Percentiles rank a stretch among this genome's conserved stretches.
Conservation (phyloP, 192 early-diverging fungal genomes). For the Coemansia javaensis region DNA sequence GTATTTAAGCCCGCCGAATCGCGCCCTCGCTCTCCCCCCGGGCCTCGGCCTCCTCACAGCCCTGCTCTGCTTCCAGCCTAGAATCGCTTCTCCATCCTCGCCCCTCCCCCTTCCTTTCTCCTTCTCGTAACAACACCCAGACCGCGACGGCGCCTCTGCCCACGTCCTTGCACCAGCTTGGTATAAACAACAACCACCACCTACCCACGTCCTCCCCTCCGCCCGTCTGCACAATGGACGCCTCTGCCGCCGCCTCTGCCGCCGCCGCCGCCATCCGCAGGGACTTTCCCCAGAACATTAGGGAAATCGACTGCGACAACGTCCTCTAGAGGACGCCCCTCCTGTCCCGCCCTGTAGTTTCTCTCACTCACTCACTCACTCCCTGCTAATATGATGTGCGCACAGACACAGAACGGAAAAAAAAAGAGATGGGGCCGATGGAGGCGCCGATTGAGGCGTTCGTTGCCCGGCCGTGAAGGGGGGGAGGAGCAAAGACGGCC, state of each 20-base stretch:
- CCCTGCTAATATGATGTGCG: too few species aligned
- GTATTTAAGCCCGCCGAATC: background rate
- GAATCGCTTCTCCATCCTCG: background rate
- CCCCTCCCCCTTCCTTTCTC: background rate
- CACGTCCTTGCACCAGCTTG: background rate
- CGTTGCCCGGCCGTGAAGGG: too few species aligned
- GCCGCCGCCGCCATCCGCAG: conserved; percentile 5
- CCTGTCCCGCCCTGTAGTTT: too few species aligned
- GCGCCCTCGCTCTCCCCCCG: too few species aligned
- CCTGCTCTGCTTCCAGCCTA: too few species aligned
- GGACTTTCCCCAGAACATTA: conserved; percentile 23
- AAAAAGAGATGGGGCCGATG: too few species aligned
- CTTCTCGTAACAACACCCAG: background rate
- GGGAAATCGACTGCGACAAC: conserved; percentile 17
- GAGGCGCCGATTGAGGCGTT: too few species aligned
- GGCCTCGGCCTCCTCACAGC: too few species aligned
- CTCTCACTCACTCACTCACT: too few species aligned
- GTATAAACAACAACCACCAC: background rate
- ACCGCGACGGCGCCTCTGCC: background rate
- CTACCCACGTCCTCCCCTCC: background rate
- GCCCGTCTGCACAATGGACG: background rate
- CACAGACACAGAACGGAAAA: too few species aligned
- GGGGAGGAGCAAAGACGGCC: too few species aligned
- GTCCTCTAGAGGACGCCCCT: too few species aligned
- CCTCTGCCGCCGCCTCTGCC: conserved; percentile 8